Evolutionary conservation across 2,329 filamentous ascomycete species (phyloP), one percentile per base, ranked within the genome.

Genomic region (Fusarium neocosmosporiellum): DNA sequence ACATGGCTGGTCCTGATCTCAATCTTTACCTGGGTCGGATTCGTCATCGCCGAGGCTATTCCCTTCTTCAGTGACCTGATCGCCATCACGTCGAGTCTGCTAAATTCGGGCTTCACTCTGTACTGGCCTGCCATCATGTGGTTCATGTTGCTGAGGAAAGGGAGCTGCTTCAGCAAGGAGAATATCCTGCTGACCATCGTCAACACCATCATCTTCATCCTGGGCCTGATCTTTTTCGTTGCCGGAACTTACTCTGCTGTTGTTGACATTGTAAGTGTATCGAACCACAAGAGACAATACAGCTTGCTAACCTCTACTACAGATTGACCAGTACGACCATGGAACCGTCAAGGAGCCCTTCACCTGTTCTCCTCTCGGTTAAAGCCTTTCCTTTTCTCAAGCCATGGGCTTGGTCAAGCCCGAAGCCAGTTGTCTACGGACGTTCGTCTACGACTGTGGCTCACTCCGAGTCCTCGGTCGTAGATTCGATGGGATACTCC

Each of bases 41-140:
- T 75, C 7, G 59, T 91, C 10, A 63, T 92, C 18, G 90, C 90
- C 86, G 89, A 92, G 75, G 88, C 90, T 0, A 91, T 94, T 57
- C 93, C 93, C 1, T 90, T 91, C 78, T 95, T 94, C 82, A 89
- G 88, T 67, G 86, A 92, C 48, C 82, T 94, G 48, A 83, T 94
- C 11, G 83, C 84, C 46, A 84, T 87, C 72, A 83, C 78, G 58
- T 86, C 85, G 5, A 81, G 84, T 22, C 79, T 87, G 20, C 83
- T 87, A 67, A 81, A 87, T 67, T 86, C 85, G 2, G 78, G 78
- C 4, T 80, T 80, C 66, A 81, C 83, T 0, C 82, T 84, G 33
- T 81, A 83, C 54, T 76, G 82, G 58, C 78, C 84, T 1, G 82
- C 82, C 20, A 71, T 83, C 34, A 81, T 84, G 72, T 83, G 81